These are phyloP conservation scores for Colletotrichum higginsianum DNA, from an alignment of 2,329 filamentous ascomycete genomes.

Conservation along the genomic window DNA sequence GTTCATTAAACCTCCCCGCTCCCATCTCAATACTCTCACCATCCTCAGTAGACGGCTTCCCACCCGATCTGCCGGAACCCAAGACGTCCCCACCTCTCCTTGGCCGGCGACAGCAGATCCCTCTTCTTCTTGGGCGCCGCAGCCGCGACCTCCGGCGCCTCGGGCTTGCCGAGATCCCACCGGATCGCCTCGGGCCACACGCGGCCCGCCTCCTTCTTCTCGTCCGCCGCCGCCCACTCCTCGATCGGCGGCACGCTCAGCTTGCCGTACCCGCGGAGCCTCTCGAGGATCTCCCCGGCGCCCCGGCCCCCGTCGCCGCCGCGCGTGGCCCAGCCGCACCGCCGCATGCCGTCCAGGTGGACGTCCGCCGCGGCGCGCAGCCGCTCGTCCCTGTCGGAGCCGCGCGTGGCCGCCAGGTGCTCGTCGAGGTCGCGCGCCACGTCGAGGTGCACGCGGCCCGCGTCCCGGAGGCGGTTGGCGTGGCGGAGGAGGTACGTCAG, in stretches of 20 bases:
- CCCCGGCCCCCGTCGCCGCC: slow-evolving; percentile 34
- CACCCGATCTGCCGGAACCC: slow-evolving; percentile 15
- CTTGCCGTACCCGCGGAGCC: slow-evolving; percentile 44
- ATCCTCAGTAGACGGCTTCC: neutral
- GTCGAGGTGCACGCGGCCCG: slow-evolving; percentile 49
- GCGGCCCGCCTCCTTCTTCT: slow-evolving; percentile 44
- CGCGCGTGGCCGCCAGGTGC: slow-evolving; percentile 29
- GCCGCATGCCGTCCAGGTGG: slow-evolving; percentile 45
- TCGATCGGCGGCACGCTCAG: slow-evolving; percentile 40
- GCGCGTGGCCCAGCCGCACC: slow-evolving; percentile 44
- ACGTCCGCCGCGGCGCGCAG: slow-evolving; percentile 43
- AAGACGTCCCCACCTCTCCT: slow-evolving; percentile 45
- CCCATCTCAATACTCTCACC: neutral
- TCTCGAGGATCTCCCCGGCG: slow-evolving; percentile 30
- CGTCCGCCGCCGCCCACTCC: slow-evolving; percentile 42
- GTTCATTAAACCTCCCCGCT: no score
- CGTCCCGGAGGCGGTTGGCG: slow-evolving; percentile 47
- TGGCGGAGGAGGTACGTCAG: slow-evolving; percentile 49
- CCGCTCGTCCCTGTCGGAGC: slow-evolving; percentile 39
- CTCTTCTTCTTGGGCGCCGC: slow-evolving; percentile 28
- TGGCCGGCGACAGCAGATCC: slow-evolving; percentile 43
- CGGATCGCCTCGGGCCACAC: slow-evolving; percentile 35
- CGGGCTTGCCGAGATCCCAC: slow-evolving; percentile 41
- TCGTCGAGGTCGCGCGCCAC: slow-evolving; percentile 48
- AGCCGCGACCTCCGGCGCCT: slow-evolving; percentile 31